A percentile compares a stretch with the other conserved stretches of the same genome.
Conservation (phyloP, 208 protist species). For the Leishmania aethiopica region DNA sequence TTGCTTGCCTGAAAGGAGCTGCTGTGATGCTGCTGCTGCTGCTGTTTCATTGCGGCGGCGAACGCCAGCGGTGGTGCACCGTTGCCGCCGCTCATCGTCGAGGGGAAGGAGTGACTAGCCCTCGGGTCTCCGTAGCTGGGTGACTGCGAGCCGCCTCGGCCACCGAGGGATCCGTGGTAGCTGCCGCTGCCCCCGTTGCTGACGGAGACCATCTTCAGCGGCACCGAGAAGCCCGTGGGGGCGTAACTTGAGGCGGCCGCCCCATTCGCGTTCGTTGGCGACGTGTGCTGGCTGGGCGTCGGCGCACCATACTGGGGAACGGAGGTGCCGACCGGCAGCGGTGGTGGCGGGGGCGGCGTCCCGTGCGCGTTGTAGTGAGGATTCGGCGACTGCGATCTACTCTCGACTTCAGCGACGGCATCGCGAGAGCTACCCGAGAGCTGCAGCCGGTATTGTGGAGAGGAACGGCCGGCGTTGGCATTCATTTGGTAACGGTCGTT, state of each 20-base stretch:
- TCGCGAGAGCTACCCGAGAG: conserved; percentile 21
- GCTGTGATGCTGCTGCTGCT: conserved; percentile 22
- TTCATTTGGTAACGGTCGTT: conserved; percentile 39
- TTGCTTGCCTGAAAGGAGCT: neutral
- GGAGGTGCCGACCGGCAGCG: neutral
- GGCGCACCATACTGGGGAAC: neutral
- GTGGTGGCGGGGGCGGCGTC: neutral
- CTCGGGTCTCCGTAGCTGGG: conserved; percentile 20
- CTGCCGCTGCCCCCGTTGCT: neutral
- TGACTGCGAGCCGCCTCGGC: conserved; percentile 5
- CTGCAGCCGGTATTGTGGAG: conserved; percentile 17
- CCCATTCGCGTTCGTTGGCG: conserved; percentile 1
- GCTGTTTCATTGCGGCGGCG: conserved; percentile 20
- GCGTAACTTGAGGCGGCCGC: conserved; percentile 23
- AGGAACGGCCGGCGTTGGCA: conserved; percentile 14
- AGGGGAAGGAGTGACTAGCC: conserved; percentile 10
- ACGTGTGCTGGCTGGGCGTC: neutral
- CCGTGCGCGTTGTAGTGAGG: conserved; percentile 9
- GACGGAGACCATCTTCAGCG: conserved; percentile 11
- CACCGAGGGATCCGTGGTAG: conserved; percentile 5
- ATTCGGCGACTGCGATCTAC: conserved; percentile 17
- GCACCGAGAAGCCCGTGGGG: conserved; percentile 40
- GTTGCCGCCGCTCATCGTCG: conserved; percentile 1
- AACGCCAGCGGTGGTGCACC: conserved; percentile 1
- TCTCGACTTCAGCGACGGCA: conserved; percentile 1